Percentiles rank a stretch among this genome's conserved stretches.
phyloP scores from a whole-genome alignment of 768 basidiomycete species.

The Trametes cinnabarina region DNA sequence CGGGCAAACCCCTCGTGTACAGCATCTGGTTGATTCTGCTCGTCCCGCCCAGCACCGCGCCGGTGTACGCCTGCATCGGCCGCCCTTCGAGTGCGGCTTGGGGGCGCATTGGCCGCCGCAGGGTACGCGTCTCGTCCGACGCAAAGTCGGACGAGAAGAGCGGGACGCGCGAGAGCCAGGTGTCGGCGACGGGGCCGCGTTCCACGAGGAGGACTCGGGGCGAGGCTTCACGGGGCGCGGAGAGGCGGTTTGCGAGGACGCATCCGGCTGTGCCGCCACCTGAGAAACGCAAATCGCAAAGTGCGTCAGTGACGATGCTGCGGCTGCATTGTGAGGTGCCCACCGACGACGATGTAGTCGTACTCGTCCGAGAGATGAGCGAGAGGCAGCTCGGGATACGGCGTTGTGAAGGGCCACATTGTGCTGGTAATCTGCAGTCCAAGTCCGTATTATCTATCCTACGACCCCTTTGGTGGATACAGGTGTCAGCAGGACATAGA shows the following conservation, averaged over 20 bases:
- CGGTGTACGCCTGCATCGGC: conserved; percentile 25
- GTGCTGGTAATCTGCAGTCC: too few relatives aligned
- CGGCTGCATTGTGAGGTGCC: not conserved
- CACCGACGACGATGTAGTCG: conserved; percentile 29
- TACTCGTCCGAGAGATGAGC: conserved; percentile 17
- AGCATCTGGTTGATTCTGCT: conserved; percentile 45
- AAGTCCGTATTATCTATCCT: too few relatives aligned
- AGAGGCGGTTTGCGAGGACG: conserved; percentile 37
- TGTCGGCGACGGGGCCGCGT: conserved; percentile 27
- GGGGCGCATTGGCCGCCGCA: conserved; percentile 11
- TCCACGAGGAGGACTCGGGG: conserved; percentile 34
- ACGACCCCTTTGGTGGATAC: too few relatives aligned
- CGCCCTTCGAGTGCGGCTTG: conserved; percentile 7
- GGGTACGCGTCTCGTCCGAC: conserved; percentile 25
- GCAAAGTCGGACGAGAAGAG: conserved; percentile 32
- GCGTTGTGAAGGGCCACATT: conserved; percentile 26
- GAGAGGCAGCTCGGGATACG: conserved; percentile 13
- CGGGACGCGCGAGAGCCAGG: conserved; percentile 31
- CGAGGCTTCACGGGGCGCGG: conserved; percentile 25
- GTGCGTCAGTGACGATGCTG: not conserved
- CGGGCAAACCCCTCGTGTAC: conserved; percentile 31
- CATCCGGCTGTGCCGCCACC: conserved; percentile 39
- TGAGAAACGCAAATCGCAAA: not conserved
- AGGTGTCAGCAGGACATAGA: too few relatives aligned
- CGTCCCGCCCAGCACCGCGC: conserved; percentile 44